Evolutionary conservation across 2,329 filamentous ascomycete species (phyloP), one percentile per base, ranked within the genome.

Genomic region (Colletotrichum tamarilloi): DNA sequence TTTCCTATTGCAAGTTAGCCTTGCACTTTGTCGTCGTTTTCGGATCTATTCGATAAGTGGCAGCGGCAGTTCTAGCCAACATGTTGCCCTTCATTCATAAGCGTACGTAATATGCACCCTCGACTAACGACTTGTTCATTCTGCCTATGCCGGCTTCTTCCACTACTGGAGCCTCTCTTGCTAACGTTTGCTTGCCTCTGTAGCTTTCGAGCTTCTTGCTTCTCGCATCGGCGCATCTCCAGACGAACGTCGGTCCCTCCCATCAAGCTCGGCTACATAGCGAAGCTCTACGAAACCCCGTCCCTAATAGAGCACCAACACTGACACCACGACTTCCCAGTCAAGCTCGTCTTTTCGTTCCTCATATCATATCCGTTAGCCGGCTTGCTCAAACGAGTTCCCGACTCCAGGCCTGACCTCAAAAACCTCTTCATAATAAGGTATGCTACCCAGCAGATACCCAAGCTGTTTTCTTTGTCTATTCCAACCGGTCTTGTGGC

Each of bases 331-430:
- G 35, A 16, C 38, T 28, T 11, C n/a, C 70, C 77, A 98, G 95
- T 99, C 77, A 99, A 99, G 83, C 93, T 98, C 77, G 93, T 98
- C 78, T 92, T 92, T 81, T 95, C 94, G 7, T 97, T 98, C 82
- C 87, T 99, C 60, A 83, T 98, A 52, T 98, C 97, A 12, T 99
- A 97, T 80, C 97, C 97, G 2, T 88, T 99, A 67, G 95, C 97
- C 60, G 97, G 89, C 28, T 82, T 97, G 30, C 88, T 99, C 9
- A 99, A 99, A 83, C 91, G 97, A 66, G 89, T 99, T 24, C 96
- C 97, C 38, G 97, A 99, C 84, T 85, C 90, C 62, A 92, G 93
- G 65, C 96, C 96, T 67, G 92, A 91, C 78, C 89, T 91, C 78
- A 98, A 98, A 85, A 98, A 98, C 82, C 80, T 92, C 19, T 98